These are phyloP conservation scores for Colletotrichum costaricense DNA, from an alignment of 2,329 filamentous ascomycete species.

Conservation along the genomic window DNA sequence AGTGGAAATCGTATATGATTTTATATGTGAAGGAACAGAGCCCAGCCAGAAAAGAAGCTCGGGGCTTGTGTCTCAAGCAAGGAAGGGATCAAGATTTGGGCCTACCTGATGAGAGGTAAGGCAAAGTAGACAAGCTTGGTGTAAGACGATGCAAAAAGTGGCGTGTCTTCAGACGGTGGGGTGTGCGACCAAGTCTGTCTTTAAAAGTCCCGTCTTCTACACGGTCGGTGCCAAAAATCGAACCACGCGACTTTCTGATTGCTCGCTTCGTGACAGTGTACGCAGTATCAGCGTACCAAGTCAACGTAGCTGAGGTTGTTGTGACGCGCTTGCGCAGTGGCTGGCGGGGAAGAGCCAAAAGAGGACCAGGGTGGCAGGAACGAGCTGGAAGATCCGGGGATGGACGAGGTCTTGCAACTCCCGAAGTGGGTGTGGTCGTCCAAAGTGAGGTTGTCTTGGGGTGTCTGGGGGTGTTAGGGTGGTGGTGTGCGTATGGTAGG, in stretches of 20 bases:
- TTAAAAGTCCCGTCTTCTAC: background rate
- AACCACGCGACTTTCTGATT: background rate
- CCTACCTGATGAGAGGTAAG: conserved; percentile 11
- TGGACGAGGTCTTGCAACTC: background rate
- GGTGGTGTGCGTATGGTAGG: background rate
- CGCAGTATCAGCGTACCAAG: background rate
- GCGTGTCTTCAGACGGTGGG: background rate
- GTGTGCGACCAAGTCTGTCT: background rate
- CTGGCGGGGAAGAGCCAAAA: background rate
- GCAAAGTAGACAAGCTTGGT: background rate
- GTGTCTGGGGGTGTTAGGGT: background rate
- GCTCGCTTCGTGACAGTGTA: background rate
- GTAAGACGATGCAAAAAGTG: background rate
- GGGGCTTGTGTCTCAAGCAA: conserved; percentile 20
- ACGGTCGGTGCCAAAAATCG: background rate
- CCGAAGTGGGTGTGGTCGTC: background rate
- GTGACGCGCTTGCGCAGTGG: conserved; percentile 15
- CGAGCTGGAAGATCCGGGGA: conserved; percentile 19
- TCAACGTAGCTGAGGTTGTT: background rate
- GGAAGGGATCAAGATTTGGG: background rate
- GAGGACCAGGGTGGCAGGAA: background rate
- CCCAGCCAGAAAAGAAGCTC: conserved; percentile 4
- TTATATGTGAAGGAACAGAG: background rate
- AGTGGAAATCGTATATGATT: background rate
- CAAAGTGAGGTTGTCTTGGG: background rate